Evolutionary conservation across 1,284 basidiomycete species (phyloP), one percentile per base, ranked within the genome.

Genomic region (Filobasidium uniguttulatum): DNA sequence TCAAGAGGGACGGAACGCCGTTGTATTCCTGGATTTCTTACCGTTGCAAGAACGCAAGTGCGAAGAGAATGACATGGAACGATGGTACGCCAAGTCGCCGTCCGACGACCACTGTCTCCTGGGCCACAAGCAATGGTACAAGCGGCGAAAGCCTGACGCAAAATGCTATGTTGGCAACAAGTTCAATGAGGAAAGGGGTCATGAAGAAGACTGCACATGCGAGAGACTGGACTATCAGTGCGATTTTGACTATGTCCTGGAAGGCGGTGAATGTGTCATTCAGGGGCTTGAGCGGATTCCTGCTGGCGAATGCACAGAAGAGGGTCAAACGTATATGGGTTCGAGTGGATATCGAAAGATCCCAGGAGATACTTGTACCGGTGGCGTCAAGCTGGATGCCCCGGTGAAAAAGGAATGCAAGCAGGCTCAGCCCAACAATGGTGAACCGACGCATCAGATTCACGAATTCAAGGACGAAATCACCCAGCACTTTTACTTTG

Each of bases 101-200:
- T 76, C 75, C 5, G 75, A 76, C n/a, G 59, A 70, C 30, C 79
- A 88, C 59, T 98, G 93, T 68, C 69, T 98, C 22, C 91, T 98
- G 87, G 93, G 93, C 2, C 87, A 88, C 65, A 90, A 85, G 83
- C 93, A 97, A 82, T 96, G 84, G 81, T 98, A 94, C 66, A 75
- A 70, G 53, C 79, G 93, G 23, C 77, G 91, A 62, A 96, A 89
- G 71, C 65, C 79, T 0, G 77, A 85, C 55, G 85, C 82, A 1
- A 73, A 89, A 56, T 98, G 93, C 62, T 91, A 86, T 57, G 82
- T 98, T n/a, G 86, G 84, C 5, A 75, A 91, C 57, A 89, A 96
- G 69, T 96, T 85, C 70, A 72, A 75, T 29, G 89, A 93, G 61
- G 88, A 88, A 1, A 77, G 83, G 6, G 80, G 77, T 26, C 78